Percentiles rank a stretch among this genome's conserved stretches.
These are phyloP conservation scores for Aspergillus eucalypticola DNA, from an alignment of 2,329 filamentous ascomycete genomes.

Conservation along the genomic window DNA sequence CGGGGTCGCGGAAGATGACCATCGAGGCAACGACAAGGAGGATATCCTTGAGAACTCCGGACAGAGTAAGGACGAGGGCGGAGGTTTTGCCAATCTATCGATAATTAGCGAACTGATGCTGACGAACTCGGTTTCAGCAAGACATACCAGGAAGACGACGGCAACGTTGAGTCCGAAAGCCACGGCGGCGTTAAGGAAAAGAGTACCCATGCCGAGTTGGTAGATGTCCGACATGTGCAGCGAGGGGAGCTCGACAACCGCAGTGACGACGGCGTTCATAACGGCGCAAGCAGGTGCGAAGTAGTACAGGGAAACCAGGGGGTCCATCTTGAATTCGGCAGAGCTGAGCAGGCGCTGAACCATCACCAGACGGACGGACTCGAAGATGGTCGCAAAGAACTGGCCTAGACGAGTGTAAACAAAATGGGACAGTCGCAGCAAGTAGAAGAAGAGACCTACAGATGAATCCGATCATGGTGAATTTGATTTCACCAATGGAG, in stretches of 20 bases:
- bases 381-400: slow-evolving; percentile 71
- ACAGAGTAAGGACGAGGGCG: slow-evolving; percentile 76
- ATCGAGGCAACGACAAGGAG: slow-evolving; percentile 73
- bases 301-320: slow-evolving; percentile 83
- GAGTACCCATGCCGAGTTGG: slow-evolving; percentile 62
- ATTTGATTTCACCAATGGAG: slow-evolving; percentile 91
- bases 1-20: slow-evolving; percentile 71
- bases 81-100: slow-evolving; percentile 79
- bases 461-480: slow-evolving; percentile 63
- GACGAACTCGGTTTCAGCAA: neutral
- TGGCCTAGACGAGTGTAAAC: slow-evolving; percentile 69
- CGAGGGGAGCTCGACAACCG: slow-evolving; percentile 63
- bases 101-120: slow-evolving; percentile 12
- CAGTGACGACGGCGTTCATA: slow-evolving; percentile 70
- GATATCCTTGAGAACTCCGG: slow-evolving; percentile 80
- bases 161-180: slow-evolving; percentile 78
- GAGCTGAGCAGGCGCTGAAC: slow-evolving; percentile 75
- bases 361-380: slow-evolving; percentile 77
- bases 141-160: slow-evolving; percentile 74
- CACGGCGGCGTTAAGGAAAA: slow-evolving; percentile 70
- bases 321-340: slow-evolving; percentile 80
- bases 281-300: slow-evolving; percentile 77
- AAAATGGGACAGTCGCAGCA: slow-evolving; percentile 19
- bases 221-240: slow-evolving; percentile 74
- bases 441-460: slow-evolving; percentile 56